Base-by-base conservation (phyloP, 257 asterid genomes). In the Rauvolfia tetraphylla region DNA sequence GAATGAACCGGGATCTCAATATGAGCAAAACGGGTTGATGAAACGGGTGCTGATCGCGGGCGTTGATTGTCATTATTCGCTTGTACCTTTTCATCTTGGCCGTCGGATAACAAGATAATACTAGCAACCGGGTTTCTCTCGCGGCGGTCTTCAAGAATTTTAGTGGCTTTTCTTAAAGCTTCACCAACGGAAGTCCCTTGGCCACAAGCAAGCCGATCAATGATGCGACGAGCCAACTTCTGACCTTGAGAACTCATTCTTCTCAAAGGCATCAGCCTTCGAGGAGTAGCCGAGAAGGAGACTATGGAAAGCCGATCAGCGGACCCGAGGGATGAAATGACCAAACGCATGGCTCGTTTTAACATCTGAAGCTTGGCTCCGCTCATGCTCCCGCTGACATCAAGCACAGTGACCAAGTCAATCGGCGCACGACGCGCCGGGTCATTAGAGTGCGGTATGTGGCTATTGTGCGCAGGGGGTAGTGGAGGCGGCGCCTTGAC, bases 281-380 rank as follows among this genome's bases (percentile, higher is more conserved):
- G 88, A 0, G 99, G 93, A 4, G 84, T 31, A 5, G 92, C 89
- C 33, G 99, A 82, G 72, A 91, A 92, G 0, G 93, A 83, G 34
- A 92, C 84, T 13, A 95, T 76, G 0, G 94, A 95, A 70, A 95
- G 96, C 56, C 99, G 95, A 76, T 95, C 99, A 36, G 90, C 86
- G 36, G 98, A 88, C 90, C 95, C 85, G 81, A 95, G 93, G 0
- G 99, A 95, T 13, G 97, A 92, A 79, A 95, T 81, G 57, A 95
- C 98, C 58, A 95, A 65, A 1, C 92, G 88, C 95, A 95, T 89
- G 72, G 99, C 92, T 66, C 98, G 86, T 82, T 95, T 92, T 46
- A 92, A 79, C 99, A 92, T 91, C 77, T 92, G 93, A 27, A 95
- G 88, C 91, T 95, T 95, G 31, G 96, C 85, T 11, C 98, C 97